Evolutionary conservation across 2,329 filamentous ascomycete species (phyloP), one percentile per base, ranked within the genome.

Genomic region (Xylaria sp.): DNA sequence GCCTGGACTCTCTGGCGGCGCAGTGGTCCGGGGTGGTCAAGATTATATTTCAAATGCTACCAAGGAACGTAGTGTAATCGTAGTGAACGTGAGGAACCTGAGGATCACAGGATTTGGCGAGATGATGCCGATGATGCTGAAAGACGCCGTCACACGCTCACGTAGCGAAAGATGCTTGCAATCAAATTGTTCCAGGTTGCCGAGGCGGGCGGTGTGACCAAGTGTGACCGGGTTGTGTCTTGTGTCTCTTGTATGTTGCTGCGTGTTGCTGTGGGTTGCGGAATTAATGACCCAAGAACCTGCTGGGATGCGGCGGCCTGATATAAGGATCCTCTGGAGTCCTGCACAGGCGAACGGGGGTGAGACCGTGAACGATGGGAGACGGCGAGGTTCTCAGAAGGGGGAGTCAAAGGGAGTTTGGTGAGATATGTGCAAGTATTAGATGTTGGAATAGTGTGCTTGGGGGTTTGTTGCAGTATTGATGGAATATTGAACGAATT

Each of bases 391-490:
- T 63, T 70, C 68, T 74, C 71, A 71, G 74, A 69, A 76, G 74
- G 74, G 70, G 65, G 41, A 18, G 41, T 44, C 2, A 46, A 76
- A 76, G 74, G 71, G 69, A 71, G 48, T 59, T 67, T 69, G 69
- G 54, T 67, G 71, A 74, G 73, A 70, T 73, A 75, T 76, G 74
- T 67, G 68, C 71, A 70, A 65, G 67, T 66, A 75, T 77, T 76
- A 75, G 73, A 70, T 74, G 72, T 54, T 66, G 69, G 73, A 37
- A 74, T 76, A 75, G 72, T 72, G 50, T n/a, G 61, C 3, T 69
- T 63, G 67, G 64, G 72, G 65, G 63, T 50, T 52, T 61, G 70
- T 68, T 63, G 70, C 52, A 69, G 70, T 71, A 71, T 72, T 66
- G 73, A 58, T 18, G 59, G 56, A 72, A 67, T 73, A 72, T 73